Evolutionary conservation across 139 green algal genomes (phyloP), one percentile per base, ranked within the genome.

Genomic region (Astrephomene gubernaculifera): DNA sequence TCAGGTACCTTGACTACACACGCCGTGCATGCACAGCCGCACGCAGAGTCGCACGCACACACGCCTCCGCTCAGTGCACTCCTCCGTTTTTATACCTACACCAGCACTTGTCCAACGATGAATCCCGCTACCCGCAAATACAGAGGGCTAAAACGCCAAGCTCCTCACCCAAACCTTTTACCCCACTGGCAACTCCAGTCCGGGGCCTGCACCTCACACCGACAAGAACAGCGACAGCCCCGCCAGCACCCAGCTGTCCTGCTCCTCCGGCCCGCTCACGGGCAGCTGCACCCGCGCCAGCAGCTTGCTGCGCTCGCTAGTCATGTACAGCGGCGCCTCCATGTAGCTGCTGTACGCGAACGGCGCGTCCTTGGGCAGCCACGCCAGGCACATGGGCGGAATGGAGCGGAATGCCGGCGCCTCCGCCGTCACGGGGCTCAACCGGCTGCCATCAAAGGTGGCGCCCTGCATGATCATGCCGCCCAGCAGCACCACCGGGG

Each of bases 251-350:
- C 87, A 91, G 33, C 76, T 54, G 54, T 82, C 63, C 29, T 39
- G 27, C 43, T 92, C 90, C 9, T 91, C 87, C n/a, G 44, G 60
- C 0, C 70, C 53, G 36, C 45, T 71, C 3, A 94, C 65, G 2
- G 92, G 92, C 91, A 95, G 74, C 89, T 95, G 92, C 86, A 94
- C 76, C 60, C 89, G 63, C 22, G 89, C 86, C 67, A 94, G 76
- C 52, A 92, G 80, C 57, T 86, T 85, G 43, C 41, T 75, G 9
- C 88, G 79, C 21, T 89, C 88, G 64, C 80, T 57, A 7, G 71
- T 90, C 33, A 83, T 45, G 76, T 91, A 94, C 57, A 94, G 60
- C 27, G 91, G 91, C 78, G 82, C 86, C n/a, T 85, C 25, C 53
- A 94, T 89, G 67, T 79, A 73, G 27, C 35, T 83, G 29, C 41